A percentile compares a stretch with the other conserved stretches of the same genome.
Evolutionary conservation across 805 yeast genomes (phyloP).

Genomic region (Grigorovia yakushimaensis): DNA sequence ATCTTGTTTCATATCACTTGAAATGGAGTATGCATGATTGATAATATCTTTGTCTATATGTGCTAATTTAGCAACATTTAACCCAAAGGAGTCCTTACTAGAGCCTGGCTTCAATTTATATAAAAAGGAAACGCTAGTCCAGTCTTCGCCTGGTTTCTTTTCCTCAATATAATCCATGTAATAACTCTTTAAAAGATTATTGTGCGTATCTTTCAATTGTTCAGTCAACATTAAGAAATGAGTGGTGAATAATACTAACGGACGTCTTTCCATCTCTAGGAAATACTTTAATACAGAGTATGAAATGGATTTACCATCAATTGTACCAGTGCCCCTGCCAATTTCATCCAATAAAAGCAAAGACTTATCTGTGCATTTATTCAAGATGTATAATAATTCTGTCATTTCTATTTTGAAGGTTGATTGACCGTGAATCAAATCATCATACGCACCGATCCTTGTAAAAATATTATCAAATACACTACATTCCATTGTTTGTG

Average conservation of each 20-base stretch:
- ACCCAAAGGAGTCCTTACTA: conserved; percentile 63
- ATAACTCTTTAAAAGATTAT: conserved; percentile 41
- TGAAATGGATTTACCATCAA: conserved; percentile 79
- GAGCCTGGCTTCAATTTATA: conserved; percentile 42
- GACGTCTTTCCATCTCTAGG: conserved; percentile 30
- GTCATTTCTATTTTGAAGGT: conserved; percentile 95
- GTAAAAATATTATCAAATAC: conserved; percentile 51
- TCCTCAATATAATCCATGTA: conserved; percentile 60
- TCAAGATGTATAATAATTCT: conserved; percentile 81
- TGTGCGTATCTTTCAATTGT: conserved; percentile 29
- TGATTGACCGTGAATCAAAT: conserved; percentile 63
- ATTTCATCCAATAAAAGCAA: conserved; percentile 86
- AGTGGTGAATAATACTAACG: conserved; percentile 69
- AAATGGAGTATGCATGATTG: conserved; percentile 32
- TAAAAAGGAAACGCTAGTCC: conserved; percentile 39
- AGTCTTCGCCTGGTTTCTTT: conserved; percentile 28
- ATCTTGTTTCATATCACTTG: conserved; percentile 14
- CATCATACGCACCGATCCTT: conserved; percentile 78
- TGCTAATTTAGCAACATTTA: conserved; percentile 77
- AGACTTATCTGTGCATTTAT: conserved; percentile 68
- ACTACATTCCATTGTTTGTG: conserved; percentile 46
- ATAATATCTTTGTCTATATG: conserved; percentile 43
- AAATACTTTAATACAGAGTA: conserved; percentile 58
- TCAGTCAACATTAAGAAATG: conserved; percentile 65
- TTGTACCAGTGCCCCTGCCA: conserved; percentile 83